Percentiles rank a stretch among this genome's conserved stretches.
Conservation (phyloP, 108 stramenopile genomes). For the Licmophora abbreviata region DNA sequence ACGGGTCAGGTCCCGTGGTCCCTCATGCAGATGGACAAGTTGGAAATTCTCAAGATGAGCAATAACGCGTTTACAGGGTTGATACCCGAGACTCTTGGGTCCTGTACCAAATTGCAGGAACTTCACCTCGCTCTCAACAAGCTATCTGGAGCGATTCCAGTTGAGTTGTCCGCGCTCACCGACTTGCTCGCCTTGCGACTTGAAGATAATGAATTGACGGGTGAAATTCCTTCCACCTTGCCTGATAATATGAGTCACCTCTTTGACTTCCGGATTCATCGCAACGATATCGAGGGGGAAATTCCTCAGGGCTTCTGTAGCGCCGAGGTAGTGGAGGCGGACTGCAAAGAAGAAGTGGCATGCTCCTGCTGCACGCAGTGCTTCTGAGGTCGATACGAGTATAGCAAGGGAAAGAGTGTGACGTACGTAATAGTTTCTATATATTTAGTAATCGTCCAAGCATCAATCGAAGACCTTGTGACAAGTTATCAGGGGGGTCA, state of each 20-base stretch:
- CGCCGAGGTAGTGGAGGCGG: too few species aligned
- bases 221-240: slow-evolving; percentile 16
- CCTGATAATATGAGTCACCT: slow-evolving; percentile 6
- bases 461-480: too few species aligned
- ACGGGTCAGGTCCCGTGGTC: not conserved
- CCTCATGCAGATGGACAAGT: not conserved
- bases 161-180: slow-evolving; percentile 11
- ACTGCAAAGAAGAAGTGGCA: too few species aligned
- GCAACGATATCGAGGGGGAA: slow-evolving; percentile 27
- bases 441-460: too few species aligned
- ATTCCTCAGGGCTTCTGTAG: slow-evolving; percentile 9
- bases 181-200: slow-evolving; percentile 25
- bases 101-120: slow-evolving; percentile 19
- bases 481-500: too few species aligned
- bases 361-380: too few species aligned
- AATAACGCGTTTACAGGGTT: not conserved
- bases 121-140: slow-evolving; percentile 22
- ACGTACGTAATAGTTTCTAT: too few species aligned
- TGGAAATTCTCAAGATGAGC: not conserved
- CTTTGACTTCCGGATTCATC: slow-evolving; percentile 15
- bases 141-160: slow-evolving; percentile 21
- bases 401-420: too few species aligned
- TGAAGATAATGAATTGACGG: slow-evolving; percentile 21
- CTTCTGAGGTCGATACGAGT: too few species aligned
- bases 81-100: slow-evolving; percentile 8